These are phyloP conservation scores for Zygoascus meyerae DNA, from an alignment of 1,139 yeast species.

Conservation along the genomic window DNA sequence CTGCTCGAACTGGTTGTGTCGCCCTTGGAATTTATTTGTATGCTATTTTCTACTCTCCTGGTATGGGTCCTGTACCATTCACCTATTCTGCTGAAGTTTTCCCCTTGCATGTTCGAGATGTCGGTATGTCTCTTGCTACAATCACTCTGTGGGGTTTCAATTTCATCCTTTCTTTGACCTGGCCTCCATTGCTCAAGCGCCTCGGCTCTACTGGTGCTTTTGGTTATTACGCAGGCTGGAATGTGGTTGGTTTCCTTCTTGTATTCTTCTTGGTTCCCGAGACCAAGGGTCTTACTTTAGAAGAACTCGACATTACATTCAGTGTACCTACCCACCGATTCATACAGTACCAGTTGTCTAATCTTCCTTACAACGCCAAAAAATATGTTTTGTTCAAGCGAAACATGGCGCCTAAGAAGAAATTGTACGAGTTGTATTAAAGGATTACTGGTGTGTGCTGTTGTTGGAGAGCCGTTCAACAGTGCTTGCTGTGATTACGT, in stretches of 20 bases:
- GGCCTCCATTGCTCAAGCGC: conserved; percentile 66
- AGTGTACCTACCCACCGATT: conserved; percentile 33
- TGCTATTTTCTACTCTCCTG: conserved; percentile 70
- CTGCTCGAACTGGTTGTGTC: conserved; percentile 59
- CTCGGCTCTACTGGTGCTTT: conserved; percentile 81
- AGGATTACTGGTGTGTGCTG: too few species aligned
- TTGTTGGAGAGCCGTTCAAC: too few species aligned
- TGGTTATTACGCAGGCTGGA: conserved; percentile 88
- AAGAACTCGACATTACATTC: conserved; percentile 49
- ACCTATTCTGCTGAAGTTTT: conserved; percentile 86
- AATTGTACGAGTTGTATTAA: conserved; percentile 20
- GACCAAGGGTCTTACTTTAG: conserved; percentile 54
- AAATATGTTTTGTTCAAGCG: conserved; percentile 20
- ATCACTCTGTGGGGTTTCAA: conserved; percentile 85
- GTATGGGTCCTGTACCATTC: conserved; percentile 90
- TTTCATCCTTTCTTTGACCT: conserved; percentile 71
- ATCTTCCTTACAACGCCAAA: conserved; percentile 29
- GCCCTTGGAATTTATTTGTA: conserved; percentile 69
- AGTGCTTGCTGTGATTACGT: too few species aligned
- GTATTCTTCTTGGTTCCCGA: conserved; percentile 55
- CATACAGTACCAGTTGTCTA: conserved; percentile 31
- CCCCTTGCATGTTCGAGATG: conserved; percentile 76
- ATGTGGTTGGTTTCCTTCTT: conserved; percentile 51
- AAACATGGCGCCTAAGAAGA: conserved; percentile 21
- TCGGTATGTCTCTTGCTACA: conserved; percentile 82